Conservation (phyloP, 2,329 filamentous ascomycete genomes). For the Aspergillus sp. region DNA sequence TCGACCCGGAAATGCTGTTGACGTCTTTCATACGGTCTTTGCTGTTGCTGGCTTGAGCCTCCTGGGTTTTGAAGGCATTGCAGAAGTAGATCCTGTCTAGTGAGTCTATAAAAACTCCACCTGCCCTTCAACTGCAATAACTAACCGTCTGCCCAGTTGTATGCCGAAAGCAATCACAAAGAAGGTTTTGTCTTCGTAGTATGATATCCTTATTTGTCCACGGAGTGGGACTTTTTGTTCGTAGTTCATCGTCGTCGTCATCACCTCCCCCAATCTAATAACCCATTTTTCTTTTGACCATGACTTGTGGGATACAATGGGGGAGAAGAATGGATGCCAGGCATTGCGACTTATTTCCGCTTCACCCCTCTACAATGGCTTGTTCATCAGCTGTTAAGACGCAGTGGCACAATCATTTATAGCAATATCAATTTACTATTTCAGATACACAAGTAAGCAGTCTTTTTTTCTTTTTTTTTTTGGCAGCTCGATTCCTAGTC, state of each 20-base stretch:
- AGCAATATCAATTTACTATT: background rate
- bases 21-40: constrained; percentile 95
- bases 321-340: constrained; percentile 58
- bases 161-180: constrained; percentile 69
- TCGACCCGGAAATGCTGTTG: constrained; percentile 88
- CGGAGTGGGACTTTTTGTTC: background rate
- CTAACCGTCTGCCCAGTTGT: constrained; percentile 50
- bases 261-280: constrained; percentile 70
- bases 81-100: constrained; percentile 86
- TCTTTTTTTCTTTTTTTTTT: background rate
- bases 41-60: constrained; percentile 85
- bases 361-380: constrained; percentile 38
- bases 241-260: constrained; percentile 9
- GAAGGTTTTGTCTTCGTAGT: constrained; percentile 52
- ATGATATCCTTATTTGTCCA: background rate
- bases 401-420: constrained; percentile 31
- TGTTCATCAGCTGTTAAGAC: constrained; percentile 39
- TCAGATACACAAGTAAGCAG: too few relatives aligned
- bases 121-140: background rate
- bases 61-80: constrained; percentile 71
- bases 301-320: constrained; percentile 70
- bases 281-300: constrained; percentile 53
- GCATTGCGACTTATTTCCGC: constrained; percentile 43
- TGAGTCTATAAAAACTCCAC: constrained; percentile 42
- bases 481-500: background rate